A percentile compares a stretch with the other conserved stretches of the same genome.
phyloP scores from a whole-genome alignment of 352 stramenopile genomes.

The Blastocystis sp. region DNA sequence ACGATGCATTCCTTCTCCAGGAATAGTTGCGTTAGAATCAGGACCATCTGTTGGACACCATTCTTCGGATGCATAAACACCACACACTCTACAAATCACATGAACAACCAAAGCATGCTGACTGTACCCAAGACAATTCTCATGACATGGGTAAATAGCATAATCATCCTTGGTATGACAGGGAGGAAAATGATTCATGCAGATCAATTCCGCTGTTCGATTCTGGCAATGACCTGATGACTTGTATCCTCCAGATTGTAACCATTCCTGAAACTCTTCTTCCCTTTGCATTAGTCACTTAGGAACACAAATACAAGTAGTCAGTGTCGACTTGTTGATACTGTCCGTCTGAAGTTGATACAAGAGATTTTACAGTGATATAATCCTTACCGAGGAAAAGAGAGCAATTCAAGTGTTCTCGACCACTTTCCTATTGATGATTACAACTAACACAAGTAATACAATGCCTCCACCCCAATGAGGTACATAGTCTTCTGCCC shows the following conservation, averaged over 20 bases:
- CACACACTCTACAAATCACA: not conserved
- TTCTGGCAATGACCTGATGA: slow-evolving; percentile 8
- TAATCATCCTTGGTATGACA: not conserved
- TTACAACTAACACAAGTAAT: not conserved
- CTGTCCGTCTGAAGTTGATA: not conserved
- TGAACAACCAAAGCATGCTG: not conserved
- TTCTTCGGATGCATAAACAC: not conserved
- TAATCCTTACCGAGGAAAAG: slow-evolving; percentile 31
- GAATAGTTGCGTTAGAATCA: not conserved
- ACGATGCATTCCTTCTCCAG: not conserved
- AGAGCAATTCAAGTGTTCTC: slow-evolving; percentile 39
- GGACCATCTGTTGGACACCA: slow-evolving; percentile 47
- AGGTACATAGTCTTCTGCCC: not conserved
- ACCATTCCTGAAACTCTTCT: slow-evolving; percentile 15
- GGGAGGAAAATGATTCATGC: slow-evolving; percentile 42
- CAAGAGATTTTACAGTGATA: slow-evolving; percentile 8
- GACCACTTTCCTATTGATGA: not conserved
- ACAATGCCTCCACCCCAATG: slow-evolving; percentile 30
- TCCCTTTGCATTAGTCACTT: not conserved
- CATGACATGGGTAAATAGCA: slow-evolving; percentile 44
- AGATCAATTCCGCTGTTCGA: slow-evolving; percentile 15
- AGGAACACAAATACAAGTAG: not conserved
- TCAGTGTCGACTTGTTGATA: slow-evolving; percentile 29
- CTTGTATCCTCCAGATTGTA: not conserved
- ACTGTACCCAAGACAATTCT: slow-evolving; percentile 26